Conservation (phyloP, 2,329 filamentous ascomycete genomes). For the Penicillium occitanis region DNA sequence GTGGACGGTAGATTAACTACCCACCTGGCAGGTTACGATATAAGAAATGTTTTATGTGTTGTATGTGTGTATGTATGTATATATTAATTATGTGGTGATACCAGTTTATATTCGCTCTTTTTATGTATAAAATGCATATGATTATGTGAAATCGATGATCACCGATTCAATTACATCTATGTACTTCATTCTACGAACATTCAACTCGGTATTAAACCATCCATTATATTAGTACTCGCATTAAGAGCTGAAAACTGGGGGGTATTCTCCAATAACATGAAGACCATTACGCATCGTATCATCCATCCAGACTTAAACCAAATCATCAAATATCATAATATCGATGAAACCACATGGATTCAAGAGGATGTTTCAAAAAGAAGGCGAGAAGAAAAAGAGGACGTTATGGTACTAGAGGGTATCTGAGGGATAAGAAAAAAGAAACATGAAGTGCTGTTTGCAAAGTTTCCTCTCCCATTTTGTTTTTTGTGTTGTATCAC, state of each 20-base stretch:
- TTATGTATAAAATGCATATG: not conserved
- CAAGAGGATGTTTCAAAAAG: not conserved
- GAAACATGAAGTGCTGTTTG: not conserved
- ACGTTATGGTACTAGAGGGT: not conserved
- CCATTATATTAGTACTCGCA: constrained; percentile 4
- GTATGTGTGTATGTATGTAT: constrained; percentile 1
- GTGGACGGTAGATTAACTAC: not conserved
- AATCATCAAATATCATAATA: constrained; percentile 11
- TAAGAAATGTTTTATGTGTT: constrained; percentile 2
- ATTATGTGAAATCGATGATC: not conserved
- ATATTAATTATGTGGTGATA: not conserved
- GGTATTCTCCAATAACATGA: not conserved
- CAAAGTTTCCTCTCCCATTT: not conserved
- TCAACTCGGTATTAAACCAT: not conserved
- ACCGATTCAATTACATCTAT: not conserved
- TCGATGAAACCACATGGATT: constrained; percentile 2
- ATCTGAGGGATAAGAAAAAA: constrained; percentile 1
- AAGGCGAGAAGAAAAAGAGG: not conserved
- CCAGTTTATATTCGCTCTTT: not conserved
- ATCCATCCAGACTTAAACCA: not conserved
- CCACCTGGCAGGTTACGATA: not conserved
- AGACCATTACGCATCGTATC: not conserved
- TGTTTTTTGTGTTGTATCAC: not conserved
- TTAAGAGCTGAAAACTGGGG: not conserved
- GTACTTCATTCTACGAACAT: not conserved